Evolutionary conservation across 2,329 filamentous ascomycete genomes (phyloP).

Genomic region (Zasmidium cellare): DNA sequence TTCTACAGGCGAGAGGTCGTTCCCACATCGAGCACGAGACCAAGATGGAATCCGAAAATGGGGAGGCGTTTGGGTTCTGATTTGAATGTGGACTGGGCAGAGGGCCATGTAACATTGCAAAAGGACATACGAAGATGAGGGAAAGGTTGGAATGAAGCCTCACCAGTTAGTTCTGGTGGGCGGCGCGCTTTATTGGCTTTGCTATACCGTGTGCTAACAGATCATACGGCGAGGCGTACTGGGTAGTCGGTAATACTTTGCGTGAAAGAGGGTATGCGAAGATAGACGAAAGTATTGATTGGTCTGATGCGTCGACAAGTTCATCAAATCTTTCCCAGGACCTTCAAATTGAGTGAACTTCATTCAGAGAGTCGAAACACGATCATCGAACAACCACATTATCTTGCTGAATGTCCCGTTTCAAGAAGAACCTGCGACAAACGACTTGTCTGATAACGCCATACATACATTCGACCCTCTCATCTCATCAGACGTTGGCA

Average conservation of each 20-base stretch:
- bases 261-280: not conserved
- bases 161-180: not conserved
- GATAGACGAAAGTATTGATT: conserved; percentile 1
- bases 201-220: not conserved
- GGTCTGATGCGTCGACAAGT: not conserved
- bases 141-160: not conserved
- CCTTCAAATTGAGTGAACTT: no score
- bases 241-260: not conserved
- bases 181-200: not conserved
- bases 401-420: no score
- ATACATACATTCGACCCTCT: not conserved
- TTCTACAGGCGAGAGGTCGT: not conserved
- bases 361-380: no score
- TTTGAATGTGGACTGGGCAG: not conserved
- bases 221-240: not conserved
- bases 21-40: not conserved
- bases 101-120: not conserved
- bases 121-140: not conserved
- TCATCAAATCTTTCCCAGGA: no score
- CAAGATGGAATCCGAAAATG: not conserved
- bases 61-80: not conserved
- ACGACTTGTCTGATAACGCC: not conserved
- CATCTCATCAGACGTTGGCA: not conserved
- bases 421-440: no score
- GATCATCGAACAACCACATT: no score